These are phyloP conservation scores for Phoma sp. DNA, from an alignment of 2,329 filamentous ascomycete genomes.

Conservation along the genomic window DNA sequence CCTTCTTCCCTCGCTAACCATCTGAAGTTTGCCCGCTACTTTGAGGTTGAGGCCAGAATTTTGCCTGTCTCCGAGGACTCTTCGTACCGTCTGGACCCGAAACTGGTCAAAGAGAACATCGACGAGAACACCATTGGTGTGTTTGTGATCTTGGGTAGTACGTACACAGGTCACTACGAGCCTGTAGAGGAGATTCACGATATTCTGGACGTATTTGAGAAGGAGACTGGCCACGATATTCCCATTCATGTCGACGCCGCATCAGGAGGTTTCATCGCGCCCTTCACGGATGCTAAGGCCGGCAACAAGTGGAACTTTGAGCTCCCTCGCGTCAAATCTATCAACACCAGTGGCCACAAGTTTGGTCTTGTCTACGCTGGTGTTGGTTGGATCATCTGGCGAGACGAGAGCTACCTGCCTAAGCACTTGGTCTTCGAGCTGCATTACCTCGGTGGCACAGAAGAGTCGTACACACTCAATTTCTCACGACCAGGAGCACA, in stretches of 20 bases:
- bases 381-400: constrained; percentile 65
- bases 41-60: constrained; percentile 73
- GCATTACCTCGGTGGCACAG: constrained; percentile 74
- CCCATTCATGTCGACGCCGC: constrained; percentile 71
- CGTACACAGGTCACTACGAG: constrained; percentile 77
- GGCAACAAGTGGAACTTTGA: constrained; percentile 69
- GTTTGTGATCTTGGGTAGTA: constrained; percentile 74
- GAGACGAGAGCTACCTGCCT: constrained; percentile 69
- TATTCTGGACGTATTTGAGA: constrained; percentile 68
- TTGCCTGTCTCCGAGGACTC: constrained; percentile 68
- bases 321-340: constrained; percentile 67
- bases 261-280: constrained; percentile 67
- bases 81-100: constrained; percentile 67
- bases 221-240: constrained; percentile 67
- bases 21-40: constrained; percentile 68
- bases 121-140: constrained; percentile 81
- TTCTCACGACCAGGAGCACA: constrained; percentile 75
- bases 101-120: constrained; percentile 68
- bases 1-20: not conserved
- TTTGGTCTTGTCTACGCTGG: constrained; percentile 70
- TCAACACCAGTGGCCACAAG: constrained; percentile 70
- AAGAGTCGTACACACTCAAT: constrained; percentile 74
- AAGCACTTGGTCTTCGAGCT: constrained; percentile 74
- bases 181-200: constrained; percentile 72
- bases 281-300: constrained; percentile 63